Base-by-base conservation (phyloP, 192 early-diverging fungal species). In the Coemansia sp. region DNA sequence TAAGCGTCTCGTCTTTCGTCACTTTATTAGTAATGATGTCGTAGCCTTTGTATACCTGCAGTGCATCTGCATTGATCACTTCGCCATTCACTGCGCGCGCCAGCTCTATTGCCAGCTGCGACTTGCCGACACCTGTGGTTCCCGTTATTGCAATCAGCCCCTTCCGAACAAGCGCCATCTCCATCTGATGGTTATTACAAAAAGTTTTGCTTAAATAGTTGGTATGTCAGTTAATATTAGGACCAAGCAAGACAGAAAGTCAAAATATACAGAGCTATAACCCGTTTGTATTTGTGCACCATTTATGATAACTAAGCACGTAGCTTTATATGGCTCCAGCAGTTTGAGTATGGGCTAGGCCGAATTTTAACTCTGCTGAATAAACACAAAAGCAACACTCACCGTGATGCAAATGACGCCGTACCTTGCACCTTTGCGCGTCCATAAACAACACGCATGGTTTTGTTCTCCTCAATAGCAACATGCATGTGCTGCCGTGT, bases 11-110 rank as follows among this genome's bases (percentile, higher is more conserved):
- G 2, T 84, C 75, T 0, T 66, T 37, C 1, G 91, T 85, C 51
- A 93, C 91, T 72, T 99, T 98, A 85, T 99, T 99, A 28, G 97
- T 98, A 18, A 94, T 90, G 29, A 96, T 91, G 66, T 94, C 91
- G 59, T 97, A 83, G 18, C 93, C 94, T 64, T 86, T 80, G 74
- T 99, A 99, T 7, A 98, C 92, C 86, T 99, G 97, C 81, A 99
- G 86, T 7, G 97, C 90, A 68, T 99, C 97, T 1, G 91, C 92
- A 72, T 97, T 97, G 67, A 99, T 94, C 40, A 96, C 85, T 64
- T 98, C 94, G 25, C 95, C 95, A 42, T 86, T 67, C 5, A 97
- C 56, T 7, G 86, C 85, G 39, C 92, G 85, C 4, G 93, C 90
- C 25, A 99, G 70, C 66, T 97, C 90, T 31, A 99, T 87, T 6